A percentile compares a stretch with the other conserved stretches of the same genome.
Conservation (phyloP, 1,139 yeast genomes). For the Pichia terricola region DNA sequence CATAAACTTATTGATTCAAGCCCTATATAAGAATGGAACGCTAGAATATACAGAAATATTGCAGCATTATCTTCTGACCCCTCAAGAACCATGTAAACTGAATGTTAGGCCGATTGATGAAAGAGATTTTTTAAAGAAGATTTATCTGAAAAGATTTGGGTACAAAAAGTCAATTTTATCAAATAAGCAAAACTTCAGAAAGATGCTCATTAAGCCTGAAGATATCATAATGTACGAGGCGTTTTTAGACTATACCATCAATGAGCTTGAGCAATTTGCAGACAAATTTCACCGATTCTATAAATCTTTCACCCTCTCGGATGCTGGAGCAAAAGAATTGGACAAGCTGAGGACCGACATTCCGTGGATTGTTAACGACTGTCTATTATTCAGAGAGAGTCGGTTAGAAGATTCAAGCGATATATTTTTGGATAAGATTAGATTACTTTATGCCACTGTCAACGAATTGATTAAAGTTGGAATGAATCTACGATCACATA, state of each 20-base stretch:
- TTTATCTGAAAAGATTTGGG: conserved; percentile 26
- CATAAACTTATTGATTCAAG: conserved; percentile 23
- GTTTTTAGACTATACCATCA: conserved; percentile 44
- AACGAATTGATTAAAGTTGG: conserved; percentile 34
- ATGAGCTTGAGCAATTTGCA: conserved; percentile 35
- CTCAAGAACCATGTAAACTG: conserved; percentile 5
- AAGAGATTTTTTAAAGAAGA: conserved; percentile 27
- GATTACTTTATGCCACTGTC: conserved; percentile 22
- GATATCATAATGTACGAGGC: conserved; percentile 44
- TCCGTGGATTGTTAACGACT: conserved; percentile 3
- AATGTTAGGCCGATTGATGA: conserved; percentile 5
- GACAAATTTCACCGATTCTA: conserved; percentile 30
- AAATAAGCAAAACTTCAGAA: conserved; percentile 2
- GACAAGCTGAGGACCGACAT: conserved; percentile 10
- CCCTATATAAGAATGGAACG: conserved; percentile 21
- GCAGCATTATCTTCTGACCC: conserved; percentile 6
- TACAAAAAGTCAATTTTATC: conserved; percentile 20
- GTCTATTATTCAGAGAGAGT: conserved; percentile 5
- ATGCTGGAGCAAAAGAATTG: conserved; percentile 36
- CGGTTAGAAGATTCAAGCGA: conserved; percentile 12
- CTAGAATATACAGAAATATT: conserved; percentile 6
- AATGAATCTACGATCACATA: conserved; percentile 29
- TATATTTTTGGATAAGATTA: conserved; percentile 20
- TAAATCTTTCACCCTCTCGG: conserved; percentile 35
- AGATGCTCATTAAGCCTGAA: conserved; percentile 21